Percentiles rank a stretch among this genome's conserved stretches.
These are phyloP conservation scores for Aegilops sharonensis DNA, from an alignment of 176 grass and related monocot genomes.

Conservation along the genomic window DNA sequence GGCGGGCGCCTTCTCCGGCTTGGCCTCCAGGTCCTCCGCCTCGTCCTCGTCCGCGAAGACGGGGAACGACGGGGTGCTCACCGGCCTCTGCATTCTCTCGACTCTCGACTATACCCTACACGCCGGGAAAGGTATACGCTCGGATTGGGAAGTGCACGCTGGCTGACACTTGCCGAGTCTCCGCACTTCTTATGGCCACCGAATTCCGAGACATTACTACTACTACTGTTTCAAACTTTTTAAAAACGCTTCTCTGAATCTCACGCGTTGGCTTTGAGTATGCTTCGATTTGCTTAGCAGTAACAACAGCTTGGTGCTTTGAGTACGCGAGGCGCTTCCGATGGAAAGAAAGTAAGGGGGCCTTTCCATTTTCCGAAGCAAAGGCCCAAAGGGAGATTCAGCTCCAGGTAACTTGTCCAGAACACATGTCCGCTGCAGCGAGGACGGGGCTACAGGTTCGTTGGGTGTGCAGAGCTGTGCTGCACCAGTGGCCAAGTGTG, in stretches of 20 bases:
- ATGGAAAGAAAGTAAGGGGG: neutral
- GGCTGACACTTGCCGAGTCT: neutral
- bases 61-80: constrained; percentile 40
- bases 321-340: neutral
- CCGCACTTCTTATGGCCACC: neutral
- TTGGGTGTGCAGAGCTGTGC: neutral
- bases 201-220: neutral
- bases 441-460: neutral
- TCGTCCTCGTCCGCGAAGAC: constrained; percentile 16
- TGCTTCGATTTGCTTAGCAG: neutral
- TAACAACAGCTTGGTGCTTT: constrained; percentile 20
- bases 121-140: too few relatives aligned
- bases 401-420: neutral
- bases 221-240: too few relatives aligned
- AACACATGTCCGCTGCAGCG: neutral
- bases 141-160: neutral
- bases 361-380: constrained; percentile 39
- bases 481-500: neutral
- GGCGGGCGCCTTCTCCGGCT: constrained; percentile 39
- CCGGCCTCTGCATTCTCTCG: constrained; percentile 47
- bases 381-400: neutral
- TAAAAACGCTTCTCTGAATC: neutral
- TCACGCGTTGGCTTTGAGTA: constrained; percentile 17
- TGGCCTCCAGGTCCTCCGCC: constrained; percentile 34
- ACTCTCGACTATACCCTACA: too few relatives aligned